Conservation (phyloP, 805 yeast species). For the Kluyveromyces lactis region DNA sequence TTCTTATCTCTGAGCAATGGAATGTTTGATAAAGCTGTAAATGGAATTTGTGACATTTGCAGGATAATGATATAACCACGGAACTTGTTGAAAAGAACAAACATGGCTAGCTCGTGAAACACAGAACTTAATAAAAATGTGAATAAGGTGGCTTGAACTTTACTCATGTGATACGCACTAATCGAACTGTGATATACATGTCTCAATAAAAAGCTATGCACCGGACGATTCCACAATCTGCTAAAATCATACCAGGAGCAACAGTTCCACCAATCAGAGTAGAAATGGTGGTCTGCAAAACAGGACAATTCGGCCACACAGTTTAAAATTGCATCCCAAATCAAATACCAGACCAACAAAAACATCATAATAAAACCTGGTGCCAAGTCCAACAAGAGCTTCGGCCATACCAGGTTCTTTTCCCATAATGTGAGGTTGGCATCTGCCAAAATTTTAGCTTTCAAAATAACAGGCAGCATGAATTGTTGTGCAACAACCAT, state of each 20-base stretch:
- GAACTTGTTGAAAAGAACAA: slow-evolving; percentile 65
- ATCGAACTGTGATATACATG: slow-evolving; percentile 93
- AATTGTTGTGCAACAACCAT: slow-evolving; percentile 66
- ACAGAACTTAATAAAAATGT: slow-evolving; percentile 75
- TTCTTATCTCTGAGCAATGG: slow-evolving; percentile 46
- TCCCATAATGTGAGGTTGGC: slow-evolving; percentile 15
- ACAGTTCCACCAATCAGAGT: slow-evolving; percentile 98
- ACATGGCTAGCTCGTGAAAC: slow-evolving; percentile 91
- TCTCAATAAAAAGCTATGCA: slow-evolving; percentile 77
- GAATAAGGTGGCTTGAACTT: slow-evolving; percentile 59
- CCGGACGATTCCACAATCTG: slow-evolving; percentile 91
- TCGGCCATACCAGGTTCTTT: slow-evolving; percentile 20
- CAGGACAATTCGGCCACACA: slow-evolving; percentile 80
- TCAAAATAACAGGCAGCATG: slow-evolving; percentile 64
- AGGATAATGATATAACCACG: slow-evolving; percentile 73
- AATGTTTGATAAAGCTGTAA: slow-evolving; percentile 56
- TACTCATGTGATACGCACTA: slow-evolving; percentile 60
- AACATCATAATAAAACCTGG: slow-evolving; percentile 76
- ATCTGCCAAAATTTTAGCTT: slow-evolving; percentile 46
- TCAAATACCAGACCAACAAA: slow-evolving; percentile 71
- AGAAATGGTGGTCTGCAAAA: slow-evolving; percentile 87
- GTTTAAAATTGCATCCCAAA: slow-evolving; percentile 92
- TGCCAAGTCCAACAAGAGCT: slow-evolving; percentile 56
- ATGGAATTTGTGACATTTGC: slow-evolving; percentile 85
- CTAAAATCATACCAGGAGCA: slow-evolving; percentile 90